Percentiles rank a stretch among this genome's conserved stretches.
phyloP scores from a whole-genome alignment of 257 asterid species.

The Rehmannia glutinosa region DNA sequence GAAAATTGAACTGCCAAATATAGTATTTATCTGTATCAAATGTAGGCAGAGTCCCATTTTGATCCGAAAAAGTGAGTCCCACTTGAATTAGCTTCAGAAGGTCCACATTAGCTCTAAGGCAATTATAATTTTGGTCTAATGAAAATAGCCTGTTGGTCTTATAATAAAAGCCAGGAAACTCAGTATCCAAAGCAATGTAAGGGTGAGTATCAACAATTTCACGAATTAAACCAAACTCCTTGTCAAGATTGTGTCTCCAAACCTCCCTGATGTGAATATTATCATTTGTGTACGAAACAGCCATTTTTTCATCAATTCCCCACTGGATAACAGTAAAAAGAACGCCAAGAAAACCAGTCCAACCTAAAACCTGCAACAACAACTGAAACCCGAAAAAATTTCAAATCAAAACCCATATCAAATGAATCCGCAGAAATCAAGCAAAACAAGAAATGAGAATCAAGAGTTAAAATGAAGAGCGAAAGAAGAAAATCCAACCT shows the following conservation, averaged over 20 bases:
- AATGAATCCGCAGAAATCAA: not conserved
- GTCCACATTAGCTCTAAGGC: conserved; percentile 35
- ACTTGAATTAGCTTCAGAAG: conserved; percentile 36
- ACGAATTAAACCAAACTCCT: conserved; percentile 18
- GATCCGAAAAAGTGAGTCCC: conserved; percentile 35
- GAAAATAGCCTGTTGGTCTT: no score
- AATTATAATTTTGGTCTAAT: conserved; percentile 12
- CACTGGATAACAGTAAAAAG: not conserved
- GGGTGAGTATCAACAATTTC: conserved; percentile 33
- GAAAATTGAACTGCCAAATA: conserved; percentile 38
- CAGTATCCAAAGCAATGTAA: conserved; percentile 18
- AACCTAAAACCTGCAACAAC: not conserved
- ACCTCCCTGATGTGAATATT: conserved; percentile 20
- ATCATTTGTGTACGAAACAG: not conserved
- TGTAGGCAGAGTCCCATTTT: conserved; percentile 37
- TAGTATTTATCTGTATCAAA: conserved; percentile 35
- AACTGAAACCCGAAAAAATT: not conserved
- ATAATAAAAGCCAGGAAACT: conserved; percentile 21
- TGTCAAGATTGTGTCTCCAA: conserved; percentile 19
- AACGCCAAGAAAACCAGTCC: not conserved
- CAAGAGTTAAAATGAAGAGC: not conserved
- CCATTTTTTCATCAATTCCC: conserved; percentile 4
- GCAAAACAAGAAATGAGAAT: not conserved
- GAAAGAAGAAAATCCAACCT: conserved; percentile 1
- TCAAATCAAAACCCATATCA: not conserved